Evolutionary conservation across 768 basidiomycete species (phyloP).

Genomic region (Coprinellus micaceus): DNA sequence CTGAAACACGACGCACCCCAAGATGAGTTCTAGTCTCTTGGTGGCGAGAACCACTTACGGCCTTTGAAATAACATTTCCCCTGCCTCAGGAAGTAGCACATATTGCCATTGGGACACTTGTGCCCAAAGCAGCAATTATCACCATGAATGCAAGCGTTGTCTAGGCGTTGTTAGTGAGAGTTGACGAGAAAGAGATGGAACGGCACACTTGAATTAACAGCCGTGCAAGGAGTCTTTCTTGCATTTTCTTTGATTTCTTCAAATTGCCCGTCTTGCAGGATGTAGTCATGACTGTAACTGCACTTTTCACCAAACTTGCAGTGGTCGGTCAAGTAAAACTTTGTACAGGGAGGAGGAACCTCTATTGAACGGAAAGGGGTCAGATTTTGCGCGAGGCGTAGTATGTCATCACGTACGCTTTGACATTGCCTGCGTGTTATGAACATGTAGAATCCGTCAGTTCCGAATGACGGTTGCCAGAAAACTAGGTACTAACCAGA

Average conservation of each 20-base stretch:
- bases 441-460: conserved; percentile 9
- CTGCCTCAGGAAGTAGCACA: conserved; percentile 48
- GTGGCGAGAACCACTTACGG: conserved; percentile 34
- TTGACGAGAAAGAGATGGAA: neutral
- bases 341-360: conserved; percentile 62
- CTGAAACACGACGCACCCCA: conserved; percentile 17
- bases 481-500: conserved; percentile 35
- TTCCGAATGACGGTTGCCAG: conserved; percentile 13
- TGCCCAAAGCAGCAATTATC: conserved; percentile 57
- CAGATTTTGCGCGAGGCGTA: neutral
- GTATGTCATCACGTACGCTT: conserved; percentile 46
- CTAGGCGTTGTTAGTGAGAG: conserved; percentile 20
- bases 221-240: conserved; percentile 59
- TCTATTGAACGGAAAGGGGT: conserved; percentile 32
- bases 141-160: conserved; percentile 54
- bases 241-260: conserved; percentile 52
- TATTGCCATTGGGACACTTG: conserved; percentile 41
- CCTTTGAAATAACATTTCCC: conserved; percentile 62
- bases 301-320: conserved; percentile 60
- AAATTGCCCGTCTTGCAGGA: conserved; percentile 51
- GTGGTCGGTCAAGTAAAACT: conserved; percentile 53
- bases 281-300: conserved; percentile 61
- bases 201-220: conserved; percentile 50
- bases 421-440: conserved; percentile 45
- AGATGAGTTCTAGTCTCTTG: conserved; percentile 17